These are phyloP conservation scores for Phalaenopsis hybrid DNA, from an alignment of 116 monocot species.

Conservation along the genomic window DNA sequence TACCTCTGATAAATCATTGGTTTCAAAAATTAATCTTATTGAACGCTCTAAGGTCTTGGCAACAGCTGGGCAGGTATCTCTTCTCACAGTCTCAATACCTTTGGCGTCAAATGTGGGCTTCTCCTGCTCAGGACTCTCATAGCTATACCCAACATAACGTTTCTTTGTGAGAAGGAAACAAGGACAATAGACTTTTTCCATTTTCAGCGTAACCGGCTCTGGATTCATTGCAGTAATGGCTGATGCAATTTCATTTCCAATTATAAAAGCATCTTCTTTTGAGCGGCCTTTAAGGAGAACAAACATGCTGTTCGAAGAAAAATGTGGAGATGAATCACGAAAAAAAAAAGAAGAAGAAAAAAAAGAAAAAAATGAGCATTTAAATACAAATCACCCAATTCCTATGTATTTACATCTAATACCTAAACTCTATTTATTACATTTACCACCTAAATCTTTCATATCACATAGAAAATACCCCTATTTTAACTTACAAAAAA, in stretches of 20 bases:
- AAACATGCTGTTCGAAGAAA: constrained; percentile 66
- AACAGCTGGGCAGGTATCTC: constrained; percentile 92
- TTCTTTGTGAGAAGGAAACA: constrained; percentile 98
- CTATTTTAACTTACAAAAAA: too few relatives aligned
- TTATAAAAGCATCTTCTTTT: constrained; percentile 69
- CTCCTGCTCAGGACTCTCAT: constrained; percentile 62
- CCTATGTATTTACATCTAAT: too few relatives aligned
- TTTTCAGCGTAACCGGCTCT: constrained; percentile 71
- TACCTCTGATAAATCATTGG: constrained; percentile 54
- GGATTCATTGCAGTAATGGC: constrained; percentile 87
- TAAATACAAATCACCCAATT: too few relatives aligned
- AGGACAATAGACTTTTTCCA: constrained; percentile 89
- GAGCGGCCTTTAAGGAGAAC: constrained; percentile 84
- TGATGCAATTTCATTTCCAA: constrained; percentile 92
- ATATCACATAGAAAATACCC: too few relatives aligned
- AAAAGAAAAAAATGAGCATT: too few relatives aligned
- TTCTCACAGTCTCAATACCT: constrained; percentile 91
- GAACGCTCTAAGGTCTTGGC: constrained; percentile 82
- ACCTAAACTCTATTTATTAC: too few relatives aligned
- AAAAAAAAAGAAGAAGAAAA: neutral
- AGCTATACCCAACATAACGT: constrained; percentile 97
- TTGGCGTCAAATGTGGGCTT: constrained; percentile 89
- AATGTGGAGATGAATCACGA: neutral
- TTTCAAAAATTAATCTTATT: constrained; percentile 75
- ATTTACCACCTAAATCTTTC: too few relatives aligned